These are phyloP conservation scores for Inonotus hispidus DNA, from an alignment of 1,284 basidiomycete genomes.

Conservation along the genomic window DNA sequence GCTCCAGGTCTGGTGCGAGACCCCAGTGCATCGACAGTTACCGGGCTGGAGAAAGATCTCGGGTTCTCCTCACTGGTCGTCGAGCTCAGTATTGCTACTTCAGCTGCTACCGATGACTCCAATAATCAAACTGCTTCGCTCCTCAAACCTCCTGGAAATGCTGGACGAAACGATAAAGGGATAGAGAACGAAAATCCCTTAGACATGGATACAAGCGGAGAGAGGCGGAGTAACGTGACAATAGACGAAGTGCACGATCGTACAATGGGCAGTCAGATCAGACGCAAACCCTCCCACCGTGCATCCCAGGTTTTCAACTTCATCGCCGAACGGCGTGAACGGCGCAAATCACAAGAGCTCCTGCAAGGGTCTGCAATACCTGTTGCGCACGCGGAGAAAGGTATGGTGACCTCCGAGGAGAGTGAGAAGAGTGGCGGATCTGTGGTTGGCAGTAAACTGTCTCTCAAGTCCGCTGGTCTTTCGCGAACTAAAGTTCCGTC, in stretches of 20 bases:
- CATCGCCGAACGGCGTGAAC: slow-evolving; percentile 38
- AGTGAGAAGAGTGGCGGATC: background rate
- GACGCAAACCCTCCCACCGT: slow-evolving; percentile 42
- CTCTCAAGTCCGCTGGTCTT: background rate
- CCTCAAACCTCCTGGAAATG: background rate
- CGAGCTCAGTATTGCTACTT: slow-evolving; percentile 49
- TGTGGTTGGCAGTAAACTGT: background rate
- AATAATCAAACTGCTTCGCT: slow-evolving; percentile 2
- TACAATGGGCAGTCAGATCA: slow-evolving; percentile 19
- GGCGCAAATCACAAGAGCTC: slow-evolving; percentile 18
- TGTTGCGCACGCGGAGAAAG: background rate
- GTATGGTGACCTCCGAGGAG: background rate
- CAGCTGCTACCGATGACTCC: slow-evolving; percentile 21
- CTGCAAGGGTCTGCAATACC: slow-evolving; percentile 24
- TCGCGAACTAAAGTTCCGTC: background rate
- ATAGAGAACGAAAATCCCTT: background rate
- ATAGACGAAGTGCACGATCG: background rate
- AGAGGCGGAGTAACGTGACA: background rate
- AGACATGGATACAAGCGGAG: background rate
- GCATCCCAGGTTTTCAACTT: slow-evolving; percentile 69
- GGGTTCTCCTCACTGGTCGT: slow-evolving; percentile 69
- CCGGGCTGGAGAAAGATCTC: slow-evolving; percentile 28
- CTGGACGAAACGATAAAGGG: too few species aligned
- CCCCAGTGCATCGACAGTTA: background rate
- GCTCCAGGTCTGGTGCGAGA: background rate